Evolutionary conservation across 2,329 filamentous ascomycete species (phyloP).

Genomic region (Leptographium flavum): DNA sequence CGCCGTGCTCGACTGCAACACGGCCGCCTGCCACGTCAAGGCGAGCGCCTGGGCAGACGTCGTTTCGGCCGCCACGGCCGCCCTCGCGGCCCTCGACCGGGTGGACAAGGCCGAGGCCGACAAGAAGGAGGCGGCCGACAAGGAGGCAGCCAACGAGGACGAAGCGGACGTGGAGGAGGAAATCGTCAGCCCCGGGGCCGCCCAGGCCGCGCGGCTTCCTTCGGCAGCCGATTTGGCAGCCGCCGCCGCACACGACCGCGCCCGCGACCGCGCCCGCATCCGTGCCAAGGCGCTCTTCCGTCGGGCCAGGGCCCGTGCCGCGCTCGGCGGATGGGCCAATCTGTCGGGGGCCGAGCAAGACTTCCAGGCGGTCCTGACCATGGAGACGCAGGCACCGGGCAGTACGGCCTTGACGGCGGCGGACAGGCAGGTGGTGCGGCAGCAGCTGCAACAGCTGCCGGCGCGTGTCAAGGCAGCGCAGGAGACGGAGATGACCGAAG

Average conservation of each 20-base stretch:
- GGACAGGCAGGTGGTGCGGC: conserved; percentile 54
- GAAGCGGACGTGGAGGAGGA: conserved; percentile 42
- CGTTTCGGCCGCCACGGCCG: conserved; percentile 55
- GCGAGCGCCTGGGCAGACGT: conserved; percentile 75
- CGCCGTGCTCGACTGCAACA: conserved; percentile 76
- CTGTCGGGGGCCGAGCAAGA: conserved; percentile 67
- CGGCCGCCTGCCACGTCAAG: conserved; percentile 79
- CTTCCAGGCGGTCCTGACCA: conserved; percentile 57
- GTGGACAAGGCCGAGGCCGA: conserved; percentile 15
- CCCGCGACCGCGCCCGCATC: conserved; percentile 58
- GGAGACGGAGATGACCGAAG: conserved; percentile 80
- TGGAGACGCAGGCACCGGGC: conserved; percentile 25
- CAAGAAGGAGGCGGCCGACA: conserved; percentile 24
- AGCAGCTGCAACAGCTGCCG: conserved; percentile 53
- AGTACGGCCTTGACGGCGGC: conserved; percentile 46
- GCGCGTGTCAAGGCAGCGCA: conserved; percentile 60
- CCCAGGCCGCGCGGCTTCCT: conserved; percentile 27
- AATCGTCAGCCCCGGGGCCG: conserved; percentile 45
- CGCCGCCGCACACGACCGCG: too few relatives aligned
- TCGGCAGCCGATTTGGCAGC: conserved; percentile 15
- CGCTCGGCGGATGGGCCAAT: conserved; percentile 64
- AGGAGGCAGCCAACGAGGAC: conserved; percentile 24
- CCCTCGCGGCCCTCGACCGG: conserved; percentile 57
- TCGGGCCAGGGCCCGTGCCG: conserved; percentile 56
- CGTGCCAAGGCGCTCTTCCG: conserved; percentile 72